phyloP scores from a whole-genome alignment of 371 early-diverging fungal genomes.

The Rhizomucor pusillus region DNA sequence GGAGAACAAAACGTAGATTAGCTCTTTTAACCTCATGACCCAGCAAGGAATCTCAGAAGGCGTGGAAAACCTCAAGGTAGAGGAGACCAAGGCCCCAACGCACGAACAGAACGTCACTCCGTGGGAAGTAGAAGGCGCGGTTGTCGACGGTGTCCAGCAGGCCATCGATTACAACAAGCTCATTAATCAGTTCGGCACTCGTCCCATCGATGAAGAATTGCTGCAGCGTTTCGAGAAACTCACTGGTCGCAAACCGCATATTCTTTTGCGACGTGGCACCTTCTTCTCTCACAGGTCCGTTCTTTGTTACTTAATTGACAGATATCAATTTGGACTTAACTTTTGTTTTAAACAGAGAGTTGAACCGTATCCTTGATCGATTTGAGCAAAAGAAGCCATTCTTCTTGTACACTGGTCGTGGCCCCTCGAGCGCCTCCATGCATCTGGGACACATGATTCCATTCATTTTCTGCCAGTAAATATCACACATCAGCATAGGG shows the following conservation, averaged over 20 bases:
- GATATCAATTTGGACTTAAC: no score
- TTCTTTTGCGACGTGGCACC: slow-evolving; percentile 89
- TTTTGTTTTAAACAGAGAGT: slow-evolving; percentile 70
- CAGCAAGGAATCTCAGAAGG: slow-evolving; percentile 12
- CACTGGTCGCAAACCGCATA: slow-evolving; percentile 86
- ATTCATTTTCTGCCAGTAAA: slow-evolving; percentile 97
- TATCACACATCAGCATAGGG: neutral
- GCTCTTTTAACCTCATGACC: slow-evolving; percentile 6
- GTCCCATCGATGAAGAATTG: slow-evolving; percentile 74
- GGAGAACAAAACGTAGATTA: neutral
- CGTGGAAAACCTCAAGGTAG: slow-evolving; percentile 16
- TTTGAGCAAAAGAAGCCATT: slow-evolving; percentile 95
- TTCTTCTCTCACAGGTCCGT: slow-evolving; percentile 96
- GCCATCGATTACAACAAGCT: slow-evolving; percentile 97
- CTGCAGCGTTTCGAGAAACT: slow-evolving; percentile 81
- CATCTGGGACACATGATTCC: slow-evolving; percentile 99
- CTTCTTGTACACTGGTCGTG: slow-evolving; percentile 99
- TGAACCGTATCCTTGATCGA: slow-evolving; percentile 85
- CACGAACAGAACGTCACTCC: slow-evolving; percentile 84
- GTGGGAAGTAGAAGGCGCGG: slow-evolving; percentile 96
- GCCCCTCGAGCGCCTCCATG: slow-evolving; percentile 97
- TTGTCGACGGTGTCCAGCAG: slow-evolving; percentile 81
- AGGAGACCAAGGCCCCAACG: slow-evolving; percentile 12
- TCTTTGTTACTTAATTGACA: no score
- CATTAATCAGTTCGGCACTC: slow-evolving; percentile 94